Percentiles rank a stretch among this genome's conserved stretches.
These are phyloP conservation scores for Clonostachys sp. DNA, from an alignment of 2,329 filamentous ascomycete species.

Conservation along the genomic window DNA sequence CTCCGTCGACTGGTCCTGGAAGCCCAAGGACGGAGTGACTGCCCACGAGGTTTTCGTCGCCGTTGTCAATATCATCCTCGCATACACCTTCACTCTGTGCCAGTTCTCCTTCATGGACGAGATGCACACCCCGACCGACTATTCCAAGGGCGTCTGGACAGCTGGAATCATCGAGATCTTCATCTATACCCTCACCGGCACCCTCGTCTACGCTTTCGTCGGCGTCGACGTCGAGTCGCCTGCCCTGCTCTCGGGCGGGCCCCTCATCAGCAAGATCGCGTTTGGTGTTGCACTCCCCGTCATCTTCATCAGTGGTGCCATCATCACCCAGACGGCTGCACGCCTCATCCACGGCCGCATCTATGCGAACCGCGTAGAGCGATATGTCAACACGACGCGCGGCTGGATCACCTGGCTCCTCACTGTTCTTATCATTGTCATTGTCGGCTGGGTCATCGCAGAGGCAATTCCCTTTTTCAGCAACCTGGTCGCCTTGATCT, in stretches of 20 bases:
- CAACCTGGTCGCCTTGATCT: slow-evolving; percentile 54
- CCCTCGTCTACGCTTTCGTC: slow-evolving; percentile 66
- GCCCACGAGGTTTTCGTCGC: slow-evolving; percentile 54
- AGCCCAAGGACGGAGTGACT: slow-evolving; percentile 36
- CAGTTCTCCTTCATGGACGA: slow-evolving; percentile 47
- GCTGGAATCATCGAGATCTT: slow-evolving; percentile 58
- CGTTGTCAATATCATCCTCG: slow-evolving; percentile 68
- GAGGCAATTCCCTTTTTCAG: slow-evolving; percentile 71
- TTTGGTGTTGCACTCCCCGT: slow-evolving; percentile 69
- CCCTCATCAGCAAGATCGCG: slow-evolving; percentile 57
- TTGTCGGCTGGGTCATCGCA: slow-evolving; percentile 66
- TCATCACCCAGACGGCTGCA: slow-evolving; percentile 49
- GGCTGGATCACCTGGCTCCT: slow-evolving; percentile 52
- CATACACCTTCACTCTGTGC: slow-evolving; percentile 55
- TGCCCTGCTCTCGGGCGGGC: slow-evolving; percentile 61
- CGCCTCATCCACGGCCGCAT: slow-evolving; percentile 40
- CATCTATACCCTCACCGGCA: slow-evolving; percentile 64
- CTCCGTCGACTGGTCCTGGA: slow-evolving; percentile 34
- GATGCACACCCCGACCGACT: slow-evolving; percentile 44
- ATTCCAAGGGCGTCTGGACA: slow-evolving; percentile 51
- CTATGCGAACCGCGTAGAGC: slow-evolving; percentile 34
- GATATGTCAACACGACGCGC: slow-evolving; percentile 41
- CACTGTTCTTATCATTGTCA: slow-evolving; percentile 53
- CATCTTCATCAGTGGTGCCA: slow-evolving; percentile 70
- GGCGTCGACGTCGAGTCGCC: slow-evolving; percentile 60